Evolutionary conservation across 1,284 basidiomycete species (phyloP), one percentile per base, ranked within the genome.

Genomic region (Pyrrhoderma noxium): DNA sequence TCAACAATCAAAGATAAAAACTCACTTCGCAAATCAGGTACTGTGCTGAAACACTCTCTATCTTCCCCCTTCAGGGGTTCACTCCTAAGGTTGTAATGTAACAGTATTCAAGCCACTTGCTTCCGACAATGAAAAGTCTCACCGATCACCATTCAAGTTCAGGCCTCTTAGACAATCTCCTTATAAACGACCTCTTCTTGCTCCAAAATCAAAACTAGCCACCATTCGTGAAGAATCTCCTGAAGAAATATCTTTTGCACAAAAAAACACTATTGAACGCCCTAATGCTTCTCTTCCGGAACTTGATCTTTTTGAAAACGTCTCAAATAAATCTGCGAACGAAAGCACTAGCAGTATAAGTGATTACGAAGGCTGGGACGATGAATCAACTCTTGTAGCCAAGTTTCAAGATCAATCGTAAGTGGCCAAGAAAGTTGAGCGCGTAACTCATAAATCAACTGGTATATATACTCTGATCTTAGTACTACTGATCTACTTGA

Each of bases 311-410:
- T 39, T 48, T 4, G 16, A 41, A 22, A 49, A 44, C 9, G 16
- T 51, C 31, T 47, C 44, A 36, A 40, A 45, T 22, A 39, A 40
- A 13, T 39, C 27, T 25, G 48, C 35, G 5, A 41, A 45, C 13
- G 38, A 47, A 8, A 40, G 45, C 40, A 31, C 7, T 31, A 55
- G 53, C 45, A 50, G 51, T 25, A 45, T 40, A 16, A 51, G 45
- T 40, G 53, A 55, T 40, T 55, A 51, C 39, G 53, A 55, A 34
- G 53, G 49, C 21, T 80, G 77, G 77, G 75, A 80, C 55, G 76
- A 79, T 52, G 78, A 79, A 59, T 65, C 62, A 23, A 77, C 77
- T 1, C 67, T 81, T 31, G 70, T 77, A n/a, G 74, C 73, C 22
- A 67, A 78, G 52, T 62, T 80, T 57, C 69, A 75, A 47, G 71